Evolutionary conservation across 768 basidiomycete genomes (phyloP), one percentile per base, ranked within the genome.

Genomic region (Boletus rex-veris): DNA sequence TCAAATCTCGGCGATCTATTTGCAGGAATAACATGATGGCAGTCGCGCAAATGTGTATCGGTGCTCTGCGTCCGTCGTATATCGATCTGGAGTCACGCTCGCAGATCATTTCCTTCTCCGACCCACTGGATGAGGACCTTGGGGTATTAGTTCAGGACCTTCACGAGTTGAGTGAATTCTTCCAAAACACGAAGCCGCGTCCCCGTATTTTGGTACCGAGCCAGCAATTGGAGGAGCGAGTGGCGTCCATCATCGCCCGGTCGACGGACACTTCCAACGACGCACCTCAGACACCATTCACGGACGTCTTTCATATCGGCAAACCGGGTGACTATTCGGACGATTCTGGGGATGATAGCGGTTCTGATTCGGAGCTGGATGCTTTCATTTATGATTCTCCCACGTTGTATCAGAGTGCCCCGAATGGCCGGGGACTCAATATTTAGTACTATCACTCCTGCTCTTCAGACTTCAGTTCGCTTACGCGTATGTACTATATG

Each of bases 21-120:
- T 93, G 90, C 60, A 80, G 90, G 42, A 74, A 80, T 39, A 95
- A 94, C 64, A 79, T 95, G 58, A 79, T 85, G 71, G 88, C 90
- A 2, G 89, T 96, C 12, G 92, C 90, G 58, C 90, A 90, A 59
- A 89, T 90, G 5, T 92, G 88, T 68, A 84, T 84, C 33, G 78
- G 85, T 65, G 80, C 84, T 12, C 74, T 80, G 35, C 76, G 89
- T 33, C 84, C 88, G 14, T 85, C 87, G 36, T 77, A 84, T 48
- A 81, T 92, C 64, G 80, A 86, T 57, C 87, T 87, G 65, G 86
- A 85, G 69, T 85, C 83, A 16, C 84, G 75, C 47, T 73, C 63
- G 7, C 59, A 60, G 46, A 61, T 70, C 46, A 57, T 70, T 33
- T 61, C 79, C 15, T 70, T 73, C 14, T 58, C 68, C 55, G 73